These are phyloP conservation scores for Dispira simplex DNA, from an alignment of 192 early-diverging fungal species.

Conservation along the genomic window DNA sequence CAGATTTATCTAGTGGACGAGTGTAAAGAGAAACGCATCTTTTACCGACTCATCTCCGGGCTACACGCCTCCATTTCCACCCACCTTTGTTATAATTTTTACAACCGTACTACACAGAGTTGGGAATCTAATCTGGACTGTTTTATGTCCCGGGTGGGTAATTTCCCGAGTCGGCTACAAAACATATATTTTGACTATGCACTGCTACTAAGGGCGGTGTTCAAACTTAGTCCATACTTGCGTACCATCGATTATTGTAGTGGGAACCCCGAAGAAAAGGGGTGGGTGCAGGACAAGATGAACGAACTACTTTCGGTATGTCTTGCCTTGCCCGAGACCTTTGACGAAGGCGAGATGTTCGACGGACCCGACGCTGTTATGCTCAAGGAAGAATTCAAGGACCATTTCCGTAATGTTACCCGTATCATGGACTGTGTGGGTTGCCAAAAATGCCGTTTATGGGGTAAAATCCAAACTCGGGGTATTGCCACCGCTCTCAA, in stretches of 20 bases:
- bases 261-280: slow-evolving; percentile 33
- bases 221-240: slow-evolving; percentile 69
- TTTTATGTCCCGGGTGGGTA: slow-evolving; percentile 74
- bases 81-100: slow-evolving; percentile 91
- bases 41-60: slow-evolving; percentile 59
- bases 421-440: slow-evolving; percentile 98
- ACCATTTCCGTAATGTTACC: slow-evolving; percentile 90
- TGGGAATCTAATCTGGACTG: slow-evolving; percentile 91
- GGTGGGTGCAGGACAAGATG: slow-evolving; percentile 26
- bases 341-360: slow-evolving; percentile 87
- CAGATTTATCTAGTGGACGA: slow-evolving; percentile 15
- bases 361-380: slow-evolving; percentile 35
- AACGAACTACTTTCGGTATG: slow-evolving; percentile 37
- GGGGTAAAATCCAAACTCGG: slow-evolving; percentile 94
- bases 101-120: slow-evolving; percentile 69
- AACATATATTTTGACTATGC: slow-evolving; percentile 95
- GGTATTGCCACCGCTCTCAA: slow-evolving; percentile 97
- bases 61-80: slow-evolving; percentile 94
- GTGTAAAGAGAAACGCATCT: slow-evolving; percentile 76
- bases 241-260: slow-evolving; percentile 60
- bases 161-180: slow-evolving; percentile 79
- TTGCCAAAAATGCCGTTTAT: slow-evolving; percentile 96
- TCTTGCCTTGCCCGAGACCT: slow-evolving; percentile 55
- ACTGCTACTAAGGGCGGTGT: slow-evolving; percentile 67
- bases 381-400: slow-evolving; percentile 77